These are phyloP conservation scores for Zea mays DNA, from an alignment of 176 grass and related monocot genomes.

Conservation along the genomic window DNA sequence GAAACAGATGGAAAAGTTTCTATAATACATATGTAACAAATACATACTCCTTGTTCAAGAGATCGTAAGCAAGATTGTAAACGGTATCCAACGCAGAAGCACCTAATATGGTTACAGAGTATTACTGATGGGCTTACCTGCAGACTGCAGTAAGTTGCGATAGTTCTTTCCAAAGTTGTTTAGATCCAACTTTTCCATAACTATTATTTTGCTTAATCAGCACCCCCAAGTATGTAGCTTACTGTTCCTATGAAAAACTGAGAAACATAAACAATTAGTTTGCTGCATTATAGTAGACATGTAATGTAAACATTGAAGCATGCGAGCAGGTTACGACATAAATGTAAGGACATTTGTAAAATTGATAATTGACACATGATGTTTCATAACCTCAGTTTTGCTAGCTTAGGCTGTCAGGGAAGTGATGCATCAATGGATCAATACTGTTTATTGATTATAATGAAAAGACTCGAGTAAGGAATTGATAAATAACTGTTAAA, in stretches of 20 bases:
- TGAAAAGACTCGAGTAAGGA: neutral
- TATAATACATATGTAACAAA: neutral
- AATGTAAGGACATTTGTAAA: neutral
- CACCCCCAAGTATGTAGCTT: neutral
- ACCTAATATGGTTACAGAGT: neutral
- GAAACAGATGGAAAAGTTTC: neutral
- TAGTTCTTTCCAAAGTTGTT: neutral
- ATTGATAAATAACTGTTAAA: neutral
- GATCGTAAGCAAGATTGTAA: too few relatives aligned
- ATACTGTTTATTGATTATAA: neutral
- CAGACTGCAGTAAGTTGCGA: slow-evolving; percentile 10
- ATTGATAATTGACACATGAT: neutral
- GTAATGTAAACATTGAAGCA: slow-evolving; percentile 6
- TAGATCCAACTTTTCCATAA: neutral
- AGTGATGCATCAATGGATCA: neutral
- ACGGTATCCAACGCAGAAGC: neutral
- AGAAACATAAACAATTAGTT: neutral
- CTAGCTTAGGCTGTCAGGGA: neutral
- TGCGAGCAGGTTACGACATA: neutral
- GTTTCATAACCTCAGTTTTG: neutral
- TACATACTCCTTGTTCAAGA: too few relatives aligned
- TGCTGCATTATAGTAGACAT: neutral
- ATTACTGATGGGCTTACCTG: slow-evolving; percentile 7
- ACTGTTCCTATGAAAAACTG: too few relatives aligned
- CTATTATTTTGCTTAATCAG: neutral